Percentiles rank a stretch among this genome's conserved stretches.
phyloP scores from a whole-genome alignment of 441 rosid genomes.

The Populus hybrid region DNA sequence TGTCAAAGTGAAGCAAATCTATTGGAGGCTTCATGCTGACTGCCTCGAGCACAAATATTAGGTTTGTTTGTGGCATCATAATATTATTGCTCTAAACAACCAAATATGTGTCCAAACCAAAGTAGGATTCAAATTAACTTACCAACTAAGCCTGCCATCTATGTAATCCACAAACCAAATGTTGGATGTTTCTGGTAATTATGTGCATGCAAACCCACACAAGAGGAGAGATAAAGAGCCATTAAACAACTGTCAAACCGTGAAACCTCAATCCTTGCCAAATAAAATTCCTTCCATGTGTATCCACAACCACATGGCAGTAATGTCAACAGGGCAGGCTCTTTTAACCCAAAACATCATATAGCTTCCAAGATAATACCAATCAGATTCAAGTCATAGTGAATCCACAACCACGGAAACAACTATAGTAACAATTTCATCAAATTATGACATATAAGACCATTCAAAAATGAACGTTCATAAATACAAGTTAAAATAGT shows the following conservation, averaged over 20 bases:
- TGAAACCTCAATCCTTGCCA: background rate
- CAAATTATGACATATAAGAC: background rate
- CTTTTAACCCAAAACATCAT: background rate
- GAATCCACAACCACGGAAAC: background rate
- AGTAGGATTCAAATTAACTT: background rate
- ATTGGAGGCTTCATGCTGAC: background rate
- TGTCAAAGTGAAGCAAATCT: background rate
- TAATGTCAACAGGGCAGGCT: background rate
- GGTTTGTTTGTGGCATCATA: background rate
- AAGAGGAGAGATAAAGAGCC: background rate
- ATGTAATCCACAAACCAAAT: background rate
- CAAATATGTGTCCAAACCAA: background rate
- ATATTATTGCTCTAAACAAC: background rate
- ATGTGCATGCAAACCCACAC: background rate
- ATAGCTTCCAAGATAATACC: background rate
- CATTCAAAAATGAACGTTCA: background rate
- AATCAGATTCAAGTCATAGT: background rate
- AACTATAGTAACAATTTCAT: background rate
- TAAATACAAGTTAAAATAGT: slow-evolving; percentile 4
- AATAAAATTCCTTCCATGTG: background rate
- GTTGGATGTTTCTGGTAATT: background rate
- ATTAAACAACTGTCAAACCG: background rate
- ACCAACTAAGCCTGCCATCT: background rate
- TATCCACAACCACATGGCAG: too few species aligned
- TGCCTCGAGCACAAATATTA: background rate